Percentiles rank a stretch among this genome's conserved stretches.
Evolutionary conservation across 2,329 filamentous ascomycete species (phyloP).

Genomic region (Venturia pyrina): DNA sequence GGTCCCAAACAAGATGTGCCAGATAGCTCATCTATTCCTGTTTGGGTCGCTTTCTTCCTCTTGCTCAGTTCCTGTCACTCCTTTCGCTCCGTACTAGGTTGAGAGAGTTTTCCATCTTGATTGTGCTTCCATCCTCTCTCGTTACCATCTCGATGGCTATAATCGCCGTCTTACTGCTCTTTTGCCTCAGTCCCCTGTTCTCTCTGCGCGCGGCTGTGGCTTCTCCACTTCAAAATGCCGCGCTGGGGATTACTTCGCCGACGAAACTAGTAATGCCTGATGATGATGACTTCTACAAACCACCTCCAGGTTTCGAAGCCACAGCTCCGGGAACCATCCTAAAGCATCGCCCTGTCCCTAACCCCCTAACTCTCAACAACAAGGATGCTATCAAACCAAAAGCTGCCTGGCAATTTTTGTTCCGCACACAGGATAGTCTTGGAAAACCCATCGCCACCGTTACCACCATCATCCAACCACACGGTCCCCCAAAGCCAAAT

Average conservation of each 20-base stretch:
- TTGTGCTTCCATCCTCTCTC: background rate
- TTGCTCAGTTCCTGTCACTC: background rate
- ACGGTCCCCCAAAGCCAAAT: slow-evolving; percentile 3
- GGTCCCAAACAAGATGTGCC: no score
- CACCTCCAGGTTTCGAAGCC: slow-evolving; percentile 6
- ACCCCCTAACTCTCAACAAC: slow-evolving; percentile 1
- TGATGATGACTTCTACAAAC: slow-evolving; percentile 5
- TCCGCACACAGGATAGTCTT: slow-evolving; percentile 11
- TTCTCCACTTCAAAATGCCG: background rate
- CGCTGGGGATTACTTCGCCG: background rate
- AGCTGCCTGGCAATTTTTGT: slow-evolving; percentile 9
- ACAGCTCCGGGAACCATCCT: slow-evolving; percentile 2
- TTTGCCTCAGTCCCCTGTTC: background rate
- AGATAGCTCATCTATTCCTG: background rate
- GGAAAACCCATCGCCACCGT: slow-evolving; percentile 6
- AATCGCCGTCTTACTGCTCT: background rate
- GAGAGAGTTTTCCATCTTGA: background rate
- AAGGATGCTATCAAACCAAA: slow-evolving; percentile 1
- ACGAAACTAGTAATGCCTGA: background rate
- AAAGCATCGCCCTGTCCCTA: background rate
- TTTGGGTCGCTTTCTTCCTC: background rate
- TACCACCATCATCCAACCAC: slow-evolving; percentile 4
- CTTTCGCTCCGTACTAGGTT: background rate
- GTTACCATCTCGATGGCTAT: background rate
- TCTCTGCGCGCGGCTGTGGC: background rate